Evolutionary conservation across 768 basidiomycete species (phyloP), one percentile per base, ranked within the genome.

Genomic region (Lactarius psammicola): DNA sequence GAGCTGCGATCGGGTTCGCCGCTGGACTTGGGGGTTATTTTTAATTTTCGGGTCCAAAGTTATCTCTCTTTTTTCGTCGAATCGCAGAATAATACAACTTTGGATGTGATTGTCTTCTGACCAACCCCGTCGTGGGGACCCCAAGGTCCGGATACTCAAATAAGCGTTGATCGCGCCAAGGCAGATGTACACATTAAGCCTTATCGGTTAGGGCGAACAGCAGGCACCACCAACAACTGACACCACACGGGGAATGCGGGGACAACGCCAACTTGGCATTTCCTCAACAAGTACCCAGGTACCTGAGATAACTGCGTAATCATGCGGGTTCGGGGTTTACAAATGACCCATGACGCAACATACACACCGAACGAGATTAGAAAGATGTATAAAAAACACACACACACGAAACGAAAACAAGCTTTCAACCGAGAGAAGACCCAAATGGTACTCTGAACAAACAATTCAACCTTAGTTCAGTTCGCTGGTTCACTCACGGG

Each of bases 341-440:
- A 6, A 13, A 3, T 15, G 49, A 51, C 3, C 49, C 49, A 51
- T 26, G 49, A 51, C 49, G 49, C 49, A 28, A 51, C 4, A 20
- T 1, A 42, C 40, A 4, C 36, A 36, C 36, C 36, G 42, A 44
- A 44, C 20, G 42, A 44, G 20, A 51, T 4, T 15, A 23, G 49
- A 51, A 23, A 51, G 9, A 15, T 4, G 11, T 5, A 51, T 5
- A 51, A 18, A 11, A 13, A 36, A 11, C 1, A 13, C 11, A 18
- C 17, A 18, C 13, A 40, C 38, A 40, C 38, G 38, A 40, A 26
- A 51, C 49, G 49, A 65, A n/a, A 65, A 65, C 64, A 65, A 65
- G 64, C 64, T 65, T 65, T 65, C 64, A 26, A 56, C n/a, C 13
- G 55, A 62, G 65, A 66, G 56, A 18, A 42, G 53, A 54, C 60